Base-by-base conservation (phyloP, 192 early-diverging fungal species). In the Gonapodya prolifera region DNA sequence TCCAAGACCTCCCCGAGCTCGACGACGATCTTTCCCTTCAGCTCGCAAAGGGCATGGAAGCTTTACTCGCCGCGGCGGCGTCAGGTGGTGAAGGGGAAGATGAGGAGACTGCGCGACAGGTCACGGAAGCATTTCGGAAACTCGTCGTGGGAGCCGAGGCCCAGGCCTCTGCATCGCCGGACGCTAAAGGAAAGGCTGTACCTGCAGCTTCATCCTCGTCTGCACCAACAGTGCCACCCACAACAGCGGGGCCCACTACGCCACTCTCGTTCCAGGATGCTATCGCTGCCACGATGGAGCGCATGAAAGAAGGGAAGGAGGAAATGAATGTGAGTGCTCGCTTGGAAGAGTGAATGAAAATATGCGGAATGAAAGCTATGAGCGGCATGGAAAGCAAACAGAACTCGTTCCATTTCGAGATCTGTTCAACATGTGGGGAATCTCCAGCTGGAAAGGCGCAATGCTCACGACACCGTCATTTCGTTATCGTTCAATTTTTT, bases 1-100 rank as follows among this genome's bases (percentile, higher is more conserved):
- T 30, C 76, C n/a, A 2, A 1, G 80, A 78, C 8, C 80, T 79
- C 28, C 76, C 34, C 1, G 61, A 79, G 35, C 77, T 87, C 36
- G 91, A 93, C 45, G 90, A 90, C 1, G 93, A 92, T 75, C 92
- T 94, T 81, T 85, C 88, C 69, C 85, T 87, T 77, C 88, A 93
- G 74, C 83, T 96, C 8, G 85, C 91, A 23, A 86, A 91, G 70
- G 91, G 92, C 17, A 95, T 96, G 95, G 92, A 95, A 69, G 71
- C 28, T 16, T 8, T 32, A 16, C 71, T 32, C 71, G 71, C 28
- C 13, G 71, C 71, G 2, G 71, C 18, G 29, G 71, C 71, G 32
- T 2, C 71, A 73, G 71, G 29, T 73, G 71, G 71, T 30, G 71
- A 8, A 18, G 71, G 31, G 71, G 71, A 73, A 2, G 71, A 18